A percentile compares a stretch with the other conserved stretches of the same genome.
Evolutionary conservation across 129 eudicot species (phyloP).

Genomic region (Pittosporum tobira): DNA sequence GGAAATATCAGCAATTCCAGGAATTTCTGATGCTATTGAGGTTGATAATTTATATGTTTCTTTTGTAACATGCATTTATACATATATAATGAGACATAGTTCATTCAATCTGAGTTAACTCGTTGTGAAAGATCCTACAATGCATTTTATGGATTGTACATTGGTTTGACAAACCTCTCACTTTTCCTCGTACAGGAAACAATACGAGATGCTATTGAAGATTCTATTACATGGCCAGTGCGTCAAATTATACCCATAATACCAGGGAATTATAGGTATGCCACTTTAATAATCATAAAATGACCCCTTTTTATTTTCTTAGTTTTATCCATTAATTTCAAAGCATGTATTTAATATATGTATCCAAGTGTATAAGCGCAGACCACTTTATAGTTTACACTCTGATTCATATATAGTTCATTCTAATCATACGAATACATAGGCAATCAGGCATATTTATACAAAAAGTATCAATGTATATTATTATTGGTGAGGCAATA

Average conservation of each 20-base stretch:
- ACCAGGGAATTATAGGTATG: constrained; percentile 92
- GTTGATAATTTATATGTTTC: constrained; percentile 23
- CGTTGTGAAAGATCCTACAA: no score
- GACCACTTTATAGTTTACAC: no score
- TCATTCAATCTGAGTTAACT: no score
- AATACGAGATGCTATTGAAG: constrained; percentile 87
- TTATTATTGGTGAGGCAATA: neutral
- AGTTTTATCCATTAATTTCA: no score
- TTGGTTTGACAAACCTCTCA: neutral
- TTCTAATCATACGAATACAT: no score
- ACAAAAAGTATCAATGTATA: no score
- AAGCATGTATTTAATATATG: no score
- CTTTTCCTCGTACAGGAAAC: constrained; percentile 40
- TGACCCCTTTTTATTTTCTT: neutral
- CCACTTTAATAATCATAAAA: neutral
- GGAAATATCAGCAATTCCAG: constrained; percentile 77
- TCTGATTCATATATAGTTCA: no score
- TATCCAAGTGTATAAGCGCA: no score
- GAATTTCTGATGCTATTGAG: constrained; percentile 90
- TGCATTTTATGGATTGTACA: neutral
- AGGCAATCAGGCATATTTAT: no score
- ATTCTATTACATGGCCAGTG: constrained; percentile 93
- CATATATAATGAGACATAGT: no score
- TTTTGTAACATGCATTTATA: neutral
- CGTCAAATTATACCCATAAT: constrained; percentile 72